Percentiles rank a stretch among this genome's conserved stretches.
Evolutionary conservation across 176 grass and related monocot genomes (phyloP).

Genomic region (Oropetium thomaeum): DNA sequence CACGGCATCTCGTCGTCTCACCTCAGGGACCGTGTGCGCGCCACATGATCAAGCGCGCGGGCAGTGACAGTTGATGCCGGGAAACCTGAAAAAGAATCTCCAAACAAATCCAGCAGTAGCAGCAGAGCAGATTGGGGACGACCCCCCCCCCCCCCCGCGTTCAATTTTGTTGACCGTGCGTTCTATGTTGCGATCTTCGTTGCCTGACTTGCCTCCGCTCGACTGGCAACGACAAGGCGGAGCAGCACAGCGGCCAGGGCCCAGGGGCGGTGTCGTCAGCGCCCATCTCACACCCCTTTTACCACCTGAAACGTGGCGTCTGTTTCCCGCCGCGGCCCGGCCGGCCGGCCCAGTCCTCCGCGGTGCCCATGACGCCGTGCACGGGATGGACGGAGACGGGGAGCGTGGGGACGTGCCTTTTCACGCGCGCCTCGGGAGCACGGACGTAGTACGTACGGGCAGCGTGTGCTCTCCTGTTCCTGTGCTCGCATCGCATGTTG

Average conservation of each 20-base stretch:
- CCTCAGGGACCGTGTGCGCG: slow-evolving; percentile 21
- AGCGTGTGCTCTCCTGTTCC: too few relatives aligned
- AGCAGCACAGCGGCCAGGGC: neutral
- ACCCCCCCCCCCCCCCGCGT: neutral
- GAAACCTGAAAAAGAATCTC: neutral
- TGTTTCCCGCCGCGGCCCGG: neutral
- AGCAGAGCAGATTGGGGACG: neutral
- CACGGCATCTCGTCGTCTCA: neutral
- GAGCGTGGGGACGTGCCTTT: neutral
- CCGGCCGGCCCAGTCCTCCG: too few relatives aligned
- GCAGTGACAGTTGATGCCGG: neutral
- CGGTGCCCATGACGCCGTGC: slow-evolving; percentile 26
- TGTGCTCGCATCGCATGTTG: slow-evolving; percentile 23
- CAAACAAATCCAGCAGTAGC: too few relatives aligned
- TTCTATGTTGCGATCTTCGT: too few relatives aligned
- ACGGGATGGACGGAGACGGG: too few relatives aligned
- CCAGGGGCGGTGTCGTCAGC: too few relatives aligned
- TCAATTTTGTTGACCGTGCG: neutral
- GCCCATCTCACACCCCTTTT: too few relatives aligned
- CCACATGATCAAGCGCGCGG: neutral
- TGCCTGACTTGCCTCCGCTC: neutral
- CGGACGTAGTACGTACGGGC: slow-evolving; percentile 14
- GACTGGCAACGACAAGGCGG: neutral
- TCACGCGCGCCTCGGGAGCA: neutral
- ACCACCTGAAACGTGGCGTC: neutral